phyloP scores from a whole-genome alignment of 2,329 filamentous ascomycete genomes.

The Epichloe typhina region DNA sequence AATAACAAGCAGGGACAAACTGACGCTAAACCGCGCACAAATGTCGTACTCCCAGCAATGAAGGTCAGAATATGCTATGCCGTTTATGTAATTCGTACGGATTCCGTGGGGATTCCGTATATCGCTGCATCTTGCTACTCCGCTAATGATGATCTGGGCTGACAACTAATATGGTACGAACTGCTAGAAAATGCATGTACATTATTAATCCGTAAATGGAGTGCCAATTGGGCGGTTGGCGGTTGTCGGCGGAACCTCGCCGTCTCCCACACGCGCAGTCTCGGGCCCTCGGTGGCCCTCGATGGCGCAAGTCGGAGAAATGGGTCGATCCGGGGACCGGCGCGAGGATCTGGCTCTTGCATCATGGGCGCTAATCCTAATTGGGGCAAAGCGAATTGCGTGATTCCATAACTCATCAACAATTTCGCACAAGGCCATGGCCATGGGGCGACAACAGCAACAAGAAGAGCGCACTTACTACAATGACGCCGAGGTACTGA shows the following conservation, averaged over 20 bases:
- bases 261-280: not conserved
- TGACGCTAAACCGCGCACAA: slow-evolving; percentile 20
- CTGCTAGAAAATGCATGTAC: not conserved
- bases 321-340: slow-evolving; percentile 7
- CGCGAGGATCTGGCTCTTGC: slow-evolving; percentile 10
- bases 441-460: slow-evolving; percentile 1
- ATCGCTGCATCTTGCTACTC: no score
- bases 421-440: slow-evolving; percentile 13
- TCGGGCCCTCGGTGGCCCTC: slow-evolving; percentile 1
- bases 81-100: no score
- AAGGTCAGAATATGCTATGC: no score
- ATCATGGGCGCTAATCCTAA: slow-evolving; percentile 19
- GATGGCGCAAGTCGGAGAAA: slow-evolving; percentile 7
- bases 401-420: slow-evolving; percentile 26
- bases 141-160: no score
- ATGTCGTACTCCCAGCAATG: slow-evolving; percentile 10
- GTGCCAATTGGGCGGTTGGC: not conserved
- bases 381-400: slow-evolving; percentile 23
- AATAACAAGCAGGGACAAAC: not conserved
- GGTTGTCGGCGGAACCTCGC: slow-evolving; percentile 7
- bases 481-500: not conserved
- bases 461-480: slow-evolving; percentile 3
- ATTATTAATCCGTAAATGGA: not conserved
- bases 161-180: no score
- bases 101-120: no score